phyloP scores from a whole-genome alignment of 495 filamentous ascomycete species.

The Neurospora intermedia region DNA sequence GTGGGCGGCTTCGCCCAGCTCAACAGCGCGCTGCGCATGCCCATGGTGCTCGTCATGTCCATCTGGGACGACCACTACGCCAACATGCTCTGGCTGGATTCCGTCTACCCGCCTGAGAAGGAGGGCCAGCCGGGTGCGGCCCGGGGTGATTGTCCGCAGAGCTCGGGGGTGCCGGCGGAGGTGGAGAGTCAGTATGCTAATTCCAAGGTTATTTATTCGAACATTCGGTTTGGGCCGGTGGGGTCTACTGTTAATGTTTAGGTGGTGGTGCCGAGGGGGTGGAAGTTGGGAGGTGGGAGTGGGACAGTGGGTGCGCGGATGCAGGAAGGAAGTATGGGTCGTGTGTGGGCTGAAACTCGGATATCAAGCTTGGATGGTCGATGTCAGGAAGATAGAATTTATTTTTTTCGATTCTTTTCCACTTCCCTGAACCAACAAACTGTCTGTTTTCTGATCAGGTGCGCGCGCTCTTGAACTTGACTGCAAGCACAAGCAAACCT shows the following conservation, averaged over 20 bases:
- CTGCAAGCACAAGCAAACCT: no score
- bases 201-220: conserved; percentile 42
- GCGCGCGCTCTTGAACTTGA: no score
- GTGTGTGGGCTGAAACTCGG: background rate
- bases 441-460: no score
- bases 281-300: background rate
- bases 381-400: no score
- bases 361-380: background rate
- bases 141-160: conserved; percentile 54
- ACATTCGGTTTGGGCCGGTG: conserved; percentile 62
- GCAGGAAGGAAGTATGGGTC: no score
- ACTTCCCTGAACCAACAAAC: no score
- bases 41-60: conserved; percentile 68
- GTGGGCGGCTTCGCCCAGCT: conserved; percentile 52
- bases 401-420: no score
- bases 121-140: conserved; percentile 46
- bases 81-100: conserved; percentile 82
- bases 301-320: no score
- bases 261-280: background rate
- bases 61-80: conserved; percentile 70
- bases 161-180: conserved; percentile 46
- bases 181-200: conserved; percentile 40
- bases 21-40: conserved; percentile 42
- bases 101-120: conserved; percentile 53
- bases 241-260: conserved; percentile 41